Evolutionary conservation across 2,329 filamentous ascomycete species (phyloP), one percentile per base, ranked within the genome.

Genomic region (Aspergillus sp.): DNA sequence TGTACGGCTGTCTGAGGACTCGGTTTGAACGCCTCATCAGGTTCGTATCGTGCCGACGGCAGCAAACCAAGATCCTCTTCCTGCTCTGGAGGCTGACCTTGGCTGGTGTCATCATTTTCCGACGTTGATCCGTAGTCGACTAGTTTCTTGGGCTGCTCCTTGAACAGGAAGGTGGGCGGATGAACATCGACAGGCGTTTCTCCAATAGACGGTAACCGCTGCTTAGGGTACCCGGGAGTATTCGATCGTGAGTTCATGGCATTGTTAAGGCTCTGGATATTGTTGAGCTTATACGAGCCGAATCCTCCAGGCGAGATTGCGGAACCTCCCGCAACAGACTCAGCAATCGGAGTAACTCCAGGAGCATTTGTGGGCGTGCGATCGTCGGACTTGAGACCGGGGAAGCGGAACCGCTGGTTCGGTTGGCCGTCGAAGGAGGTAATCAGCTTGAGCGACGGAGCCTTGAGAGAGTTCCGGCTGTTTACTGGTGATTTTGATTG

Each of bases 341-440:
- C 89, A 1, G 91, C 89, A 70, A 97, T 97, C 0, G 94, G 94
- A 0, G 94, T 98, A 0, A 91, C 85, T n/a, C 90, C 92, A 1
- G 88, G 89, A 9, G 77, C 80, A 61, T 91, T 91, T 66, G 93
- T 90, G 0, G 93, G 93, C 0, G 93, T 97, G 41, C 80, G 80
- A 61, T 85, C 84, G 58, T 85, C 84, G 4, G 80, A 80, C 46
- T 79, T 81, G 30, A 83, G 69, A 3, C 84, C 82, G 19, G 83
- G 87, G 77, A 91, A 88, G 76, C 87, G 88, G 57, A 88, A 86
- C 64, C 89, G 88, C 4, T 75, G 69, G 45, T 71, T 76, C 0
- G 72, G 66, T 38, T 79, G 74, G 7, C 70, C 60, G 23, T 88
- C 90, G 71, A 99, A 98, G 0, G 91, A 89, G 0, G 95, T 98